Percentiles rank a stretch among this genome's conserved stretches.
Evolutionary conservation across 139 green algal genomes (phyloP).

Genomic region (Dunaliella primolecta): DNA sequence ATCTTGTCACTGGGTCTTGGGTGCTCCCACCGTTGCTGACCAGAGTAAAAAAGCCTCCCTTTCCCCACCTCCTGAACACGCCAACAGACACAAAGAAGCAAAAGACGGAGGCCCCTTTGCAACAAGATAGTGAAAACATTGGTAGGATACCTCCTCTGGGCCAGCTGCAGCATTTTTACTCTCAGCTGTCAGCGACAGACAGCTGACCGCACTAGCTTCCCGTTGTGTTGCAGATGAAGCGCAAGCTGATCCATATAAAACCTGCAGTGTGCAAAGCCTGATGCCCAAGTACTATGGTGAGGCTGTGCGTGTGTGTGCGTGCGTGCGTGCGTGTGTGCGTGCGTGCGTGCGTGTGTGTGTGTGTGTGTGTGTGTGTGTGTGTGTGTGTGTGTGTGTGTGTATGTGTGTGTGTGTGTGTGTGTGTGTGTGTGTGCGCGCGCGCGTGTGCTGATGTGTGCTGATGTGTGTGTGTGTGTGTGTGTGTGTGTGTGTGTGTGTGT

Average conservation of each 20-base stretch:
- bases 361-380: too few relatives aligned
- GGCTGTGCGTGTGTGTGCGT: not conserved
- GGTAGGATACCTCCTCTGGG: not conserved
- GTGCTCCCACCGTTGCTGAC: too few relatives aligned
- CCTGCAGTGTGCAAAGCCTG: slow-evolving; percentile 24
- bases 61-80: too few relatives aligned
- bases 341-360: not conserved
- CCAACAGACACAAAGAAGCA: not conserved
- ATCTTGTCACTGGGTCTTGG: too few relatives aligned
- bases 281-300: slow-evolving; percentile 56
- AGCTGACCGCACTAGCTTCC: not conserved
- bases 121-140: not conserved
- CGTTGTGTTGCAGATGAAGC: not conserved
- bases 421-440: not conserved
- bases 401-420: not conserved
- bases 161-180: not conserved
- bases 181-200: not conserved
- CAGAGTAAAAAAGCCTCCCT: too few relatives aligned
- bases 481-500: not conserved
- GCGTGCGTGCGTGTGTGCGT: not conserved
- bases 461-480: not conserved
- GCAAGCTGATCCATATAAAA: not conserved
- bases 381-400: too few relatives aligned
- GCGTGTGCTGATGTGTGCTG: not conserved
- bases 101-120: not conserved